A percentile compares a stretch with the other conserved stretches of the same genome.
Conservation (phyloP, 805 yeast genomes). For the Millerozyma acaciae region DNA sequence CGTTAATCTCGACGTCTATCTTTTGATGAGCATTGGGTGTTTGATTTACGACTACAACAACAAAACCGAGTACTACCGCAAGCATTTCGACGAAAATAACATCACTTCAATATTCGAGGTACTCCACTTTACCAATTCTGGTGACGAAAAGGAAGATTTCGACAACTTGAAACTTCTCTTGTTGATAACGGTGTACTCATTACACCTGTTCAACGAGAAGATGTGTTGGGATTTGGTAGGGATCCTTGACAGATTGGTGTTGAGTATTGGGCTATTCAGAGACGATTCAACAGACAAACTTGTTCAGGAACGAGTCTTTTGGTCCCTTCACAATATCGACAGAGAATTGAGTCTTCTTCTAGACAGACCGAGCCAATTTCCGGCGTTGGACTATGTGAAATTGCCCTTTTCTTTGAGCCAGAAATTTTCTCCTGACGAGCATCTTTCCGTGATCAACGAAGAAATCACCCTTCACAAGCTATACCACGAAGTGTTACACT, state of each 20-base stretch:
- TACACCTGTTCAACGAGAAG: conserved; percentile 24
- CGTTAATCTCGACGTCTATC: conserved; percentile 34
- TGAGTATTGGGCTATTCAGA: conserved; percentile 20
- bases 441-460: conserved; percentile 14
- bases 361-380: conserved; percentile 33
- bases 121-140: conserved; percentile 23
- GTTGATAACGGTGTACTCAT: conserved; percentile 28
- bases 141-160: conserved; percentile 18
- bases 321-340: conserved; percentile 38
- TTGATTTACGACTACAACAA: conserved; percentile 29
- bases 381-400: conserved; percentile 19
- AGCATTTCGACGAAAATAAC: conserved; percentile 28
- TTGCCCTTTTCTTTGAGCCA: conserved; percentile 12
- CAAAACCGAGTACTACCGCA: conserved; percentile 18
- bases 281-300: conserved; percentile 4
- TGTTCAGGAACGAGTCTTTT: conserved; percentile 21
- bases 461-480: conserved; percentile 22
- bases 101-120: conserved; percentile 33
- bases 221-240: conserved; percentile 35
- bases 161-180: conserved; percentile 28
- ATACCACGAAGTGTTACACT: conserved; percentile 21
- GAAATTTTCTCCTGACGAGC: conserved; percentile 20
- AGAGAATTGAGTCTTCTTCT: conserved; percentile 33
- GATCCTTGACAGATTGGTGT: conserved; percentile 25
- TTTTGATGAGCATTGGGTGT: conserved; percentile 38